phyloP scores from a whole-genome alignment of 192 early-diverging fungal genomes.

The Backusella mclennaniae region DNA sequence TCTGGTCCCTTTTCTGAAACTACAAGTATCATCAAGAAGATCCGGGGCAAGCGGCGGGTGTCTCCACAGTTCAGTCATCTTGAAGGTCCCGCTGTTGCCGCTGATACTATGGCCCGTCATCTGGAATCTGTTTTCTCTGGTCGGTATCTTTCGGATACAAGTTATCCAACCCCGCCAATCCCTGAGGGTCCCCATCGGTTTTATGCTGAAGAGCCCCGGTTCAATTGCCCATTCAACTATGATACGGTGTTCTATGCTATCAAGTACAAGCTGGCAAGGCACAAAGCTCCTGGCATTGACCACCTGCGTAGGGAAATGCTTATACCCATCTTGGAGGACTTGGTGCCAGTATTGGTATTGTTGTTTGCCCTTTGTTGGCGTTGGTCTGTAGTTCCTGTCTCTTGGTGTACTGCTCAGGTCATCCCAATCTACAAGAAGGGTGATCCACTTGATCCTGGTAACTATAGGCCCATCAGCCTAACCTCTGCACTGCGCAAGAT shows the following conservation, averaged over 20 bases:
- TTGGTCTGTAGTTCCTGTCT: background rate
- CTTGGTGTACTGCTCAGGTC: conserved; percentile 17
- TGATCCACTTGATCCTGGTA: background rate
- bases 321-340: no score
- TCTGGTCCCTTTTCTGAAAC: background rate
- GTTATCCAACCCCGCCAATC: background rate
- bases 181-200: background rate
- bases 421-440: conserved; percentile 16
- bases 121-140: background rate
- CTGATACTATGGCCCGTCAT: background rate
- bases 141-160: background rate
- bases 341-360: no score
- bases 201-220: no score
- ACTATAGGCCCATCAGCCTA: conserved; percentile 19
- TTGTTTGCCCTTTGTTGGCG: background rate
- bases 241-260: background rate
- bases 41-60: background rate
- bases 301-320: no score
- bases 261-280: no score
- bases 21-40: background rate
- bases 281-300: no score
- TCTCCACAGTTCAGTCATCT: background rate
- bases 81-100: background rate
- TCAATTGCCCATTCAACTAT: background rate
- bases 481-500: conserved; percentile 20